Conservation (phyloP, 2,329 filamentous ascomycete species). For the Ascocoryne sarcoides region DNA sequence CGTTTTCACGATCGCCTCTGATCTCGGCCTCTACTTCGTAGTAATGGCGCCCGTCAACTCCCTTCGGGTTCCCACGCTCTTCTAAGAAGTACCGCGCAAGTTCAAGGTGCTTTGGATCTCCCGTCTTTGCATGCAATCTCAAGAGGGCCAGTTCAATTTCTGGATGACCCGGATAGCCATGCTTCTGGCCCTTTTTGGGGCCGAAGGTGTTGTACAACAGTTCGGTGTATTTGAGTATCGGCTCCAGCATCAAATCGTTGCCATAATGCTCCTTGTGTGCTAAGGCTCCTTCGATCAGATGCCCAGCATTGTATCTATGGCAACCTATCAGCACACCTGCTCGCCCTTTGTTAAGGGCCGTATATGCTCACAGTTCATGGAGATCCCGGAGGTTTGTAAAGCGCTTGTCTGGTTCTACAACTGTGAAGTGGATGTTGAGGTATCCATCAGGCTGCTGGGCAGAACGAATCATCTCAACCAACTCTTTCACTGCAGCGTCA, state of each 20-base stretch:
- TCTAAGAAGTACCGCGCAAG: conserved; percentile 48
- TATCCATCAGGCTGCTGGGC: conserved; percentile 55
- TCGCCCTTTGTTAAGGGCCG: not conserved
- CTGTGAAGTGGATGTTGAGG: conserved; percentile 53
- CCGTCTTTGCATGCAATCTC: conserved; percentile 35
- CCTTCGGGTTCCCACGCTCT: conserved; percentile 45
- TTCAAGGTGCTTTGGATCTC: conserved; percentile 31
- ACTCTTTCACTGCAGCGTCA: conserved; percentile 41
- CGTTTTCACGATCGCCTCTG: conserved; percentile 41
- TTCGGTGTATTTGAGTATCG: conserved; percentile 45
- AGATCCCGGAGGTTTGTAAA: conserved; percentile 53
- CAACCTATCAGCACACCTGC: not conserved
- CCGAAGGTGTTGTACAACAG: conserved; percentile 45
- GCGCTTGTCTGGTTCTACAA: conserved; percentile 45
- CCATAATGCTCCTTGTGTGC: conserved; percentile 45
- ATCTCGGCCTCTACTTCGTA: conserved; percentile 45
- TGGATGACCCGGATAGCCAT: conserved; percentile 53
- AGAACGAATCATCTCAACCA: conserved; percentile 47
- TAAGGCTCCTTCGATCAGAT: conserved; percentile 52
- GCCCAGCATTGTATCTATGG: conserved; percentile 48
- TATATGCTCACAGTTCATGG: conserved; percentile 46
- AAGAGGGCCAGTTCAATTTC: conserved; percentile 44
- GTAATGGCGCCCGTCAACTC: conserved; percentile 41
- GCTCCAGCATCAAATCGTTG: conserved; percentile 42
- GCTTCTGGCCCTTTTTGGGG: conserved; percentile 37